Evolutionary conservation across 805 yeast genomes (phyloP), one percentile per base, ranked within the genome.

Genomic region (Wickerhamiella siamensis): DNA sequence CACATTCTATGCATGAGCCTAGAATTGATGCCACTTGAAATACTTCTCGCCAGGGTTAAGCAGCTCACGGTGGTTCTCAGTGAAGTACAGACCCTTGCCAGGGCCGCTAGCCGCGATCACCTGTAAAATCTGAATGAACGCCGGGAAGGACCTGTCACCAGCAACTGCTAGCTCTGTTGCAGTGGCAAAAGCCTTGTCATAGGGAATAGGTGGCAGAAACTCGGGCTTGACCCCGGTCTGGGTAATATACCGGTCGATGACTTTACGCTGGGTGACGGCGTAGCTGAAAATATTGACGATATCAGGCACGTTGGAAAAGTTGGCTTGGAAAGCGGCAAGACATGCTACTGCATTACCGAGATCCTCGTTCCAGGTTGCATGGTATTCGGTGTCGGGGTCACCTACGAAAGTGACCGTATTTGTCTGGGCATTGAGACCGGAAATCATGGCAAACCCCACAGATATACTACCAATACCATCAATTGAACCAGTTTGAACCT

Each of bases 341-440:
- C 66, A 52, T 16, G 70, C 71, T 37, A 68, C 53, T 4, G 59
- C 47, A 27, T 64, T 59, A 17, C 73, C 76, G 43, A 74, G 52
- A 55, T 75, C 75, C 12, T 42, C 45, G 19, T 60, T 43, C 32
- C 47, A 61, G 3, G 71, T 51, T 33, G 67, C 55, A 22, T 68
- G 59, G 39, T 70, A 44, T 38, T 52, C 48, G 12, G 54, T 43
- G 34, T 60, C 53, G 20, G 66, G 66, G 39, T 64, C 65, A 14
- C 75, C 78, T 18, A 62, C 53, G 38, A 60, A 51, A 20, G 60
- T 58, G 33, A 64, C 62, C 4, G 59, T 54, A 4, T 62, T 62
- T 19, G 55, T 52, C 5, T 55, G 60, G 5, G 56, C 42, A 43
- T 36, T 32, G 18, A 70, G 62, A 40, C 61, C 55, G 9, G 72